Evolutionary conservation across 768 basidiomycete genomes (phyloP).

Genomic region (Boletus pseudopeckii): DNA sequence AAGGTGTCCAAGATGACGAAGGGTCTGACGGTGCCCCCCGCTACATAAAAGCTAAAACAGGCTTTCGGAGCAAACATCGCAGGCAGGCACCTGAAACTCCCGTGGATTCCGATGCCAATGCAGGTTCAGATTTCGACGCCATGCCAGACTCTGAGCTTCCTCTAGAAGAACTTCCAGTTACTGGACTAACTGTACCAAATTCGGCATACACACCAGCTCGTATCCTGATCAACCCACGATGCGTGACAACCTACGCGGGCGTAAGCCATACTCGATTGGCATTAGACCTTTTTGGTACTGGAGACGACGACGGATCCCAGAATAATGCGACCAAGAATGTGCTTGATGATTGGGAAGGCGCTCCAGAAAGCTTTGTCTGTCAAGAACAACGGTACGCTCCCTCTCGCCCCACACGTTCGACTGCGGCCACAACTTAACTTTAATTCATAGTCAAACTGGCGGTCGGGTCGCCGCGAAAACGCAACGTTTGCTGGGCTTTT

Average conservation of each 20-base stretch:
- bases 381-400: conserved; percentile 79
- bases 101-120: conserved; percentile 72
- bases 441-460: conserved; percentile 63
- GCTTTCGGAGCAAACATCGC: conserved; percentile 32
- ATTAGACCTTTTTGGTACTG: conserved; percentile 84
- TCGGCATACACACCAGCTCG: conserved; percentile 83
- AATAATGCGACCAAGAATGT: conserved; percentile 63
- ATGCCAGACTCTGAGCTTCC: conserved; percentile 63
- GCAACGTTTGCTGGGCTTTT: conserved; percentile 79
- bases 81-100: conserved; percentile 29
- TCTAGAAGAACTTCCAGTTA: conserved; percentile 26
- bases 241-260: conserved; percentile 97
- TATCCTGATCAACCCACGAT: conserved; percentile 93
- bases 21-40: conserved; percentile 16
- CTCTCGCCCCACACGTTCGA: not conserved
- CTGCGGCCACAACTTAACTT: not conserved
- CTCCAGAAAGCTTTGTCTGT: conserved; percentile 97
- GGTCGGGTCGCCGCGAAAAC: conserved; percentile 89
- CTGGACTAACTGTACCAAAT: conserved; percentile 72
- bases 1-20: conserved; percentile 61
- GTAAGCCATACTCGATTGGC: conserved; percentile 95
- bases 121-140: conserved; percentile 84
- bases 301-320: conserved; percentile 57
- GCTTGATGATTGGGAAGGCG: conserved; percentile 92
- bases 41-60: conserved; percentile 7